Percentiles rank a stretch among this genome's conserved stretches.
phyloP scores from a whole-genome alignment of 1,284 basidiomycete genomes.

The Mycosarcoma mackinlayi region DNA sequence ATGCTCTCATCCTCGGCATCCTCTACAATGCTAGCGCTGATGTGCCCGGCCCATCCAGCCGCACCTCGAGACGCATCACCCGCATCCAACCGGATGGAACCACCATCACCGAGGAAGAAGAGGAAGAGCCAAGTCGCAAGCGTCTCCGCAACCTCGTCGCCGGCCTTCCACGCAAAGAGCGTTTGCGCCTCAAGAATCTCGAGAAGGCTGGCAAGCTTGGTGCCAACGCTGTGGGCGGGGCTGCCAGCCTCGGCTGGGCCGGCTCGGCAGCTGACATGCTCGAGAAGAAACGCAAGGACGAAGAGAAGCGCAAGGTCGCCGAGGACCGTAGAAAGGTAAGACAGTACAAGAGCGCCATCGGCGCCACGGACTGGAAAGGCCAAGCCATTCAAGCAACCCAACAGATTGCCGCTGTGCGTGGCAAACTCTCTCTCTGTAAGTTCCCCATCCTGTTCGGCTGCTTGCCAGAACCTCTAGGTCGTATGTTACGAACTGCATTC shows the following conservation, averaged over 20 bases:
- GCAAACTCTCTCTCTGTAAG: constrained; percentile 54
- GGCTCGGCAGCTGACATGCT: constrained; percentile 67
- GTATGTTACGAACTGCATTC: constrained; percentile 26
- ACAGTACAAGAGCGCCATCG: constrained; percentile 61
- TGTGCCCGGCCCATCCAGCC: constrained; percentile 56
- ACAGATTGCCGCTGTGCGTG: constrained; percentile 51
- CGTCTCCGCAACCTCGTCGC: constrained; percentile 62
- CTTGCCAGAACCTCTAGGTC: constrained; percentile 14
- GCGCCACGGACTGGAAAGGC: constrained; percentile 61
- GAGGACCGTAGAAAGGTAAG: constrained; percentile 63
- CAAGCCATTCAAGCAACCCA: constrained; percentile 48
- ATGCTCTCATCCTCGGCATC: constrained; percentile 69
- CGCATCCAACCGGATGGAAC: constrained; percentile 44
- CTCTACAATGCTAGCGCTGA: constrained; percentile 69
- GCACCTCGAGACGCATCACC: constrained; percentile 36
- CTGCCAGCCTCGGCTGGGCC: constrained; percentile 60
- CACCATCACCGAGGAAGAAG: constrained; percentile 48
- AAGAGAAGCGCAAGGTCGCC: constrained; percentile 62
- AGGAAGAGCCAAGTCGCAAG: constrained; percentile 60
- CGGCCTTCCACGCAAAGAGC: constrained; percentile 59
- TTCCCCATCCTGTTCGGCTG: constrained; percentile 10
- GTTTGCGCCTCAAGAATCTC: constrained; percentile 60
- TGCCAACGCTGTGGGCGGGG: constrained; percentile 28
- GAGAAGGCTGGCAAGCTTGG: constrained; percentile 51
- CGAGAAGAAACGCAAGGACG: constrained; percentile 67